Evolutionary conservation across 106 monocot species (phyloP).

Genomic region (Acorus calamus): DNA sequence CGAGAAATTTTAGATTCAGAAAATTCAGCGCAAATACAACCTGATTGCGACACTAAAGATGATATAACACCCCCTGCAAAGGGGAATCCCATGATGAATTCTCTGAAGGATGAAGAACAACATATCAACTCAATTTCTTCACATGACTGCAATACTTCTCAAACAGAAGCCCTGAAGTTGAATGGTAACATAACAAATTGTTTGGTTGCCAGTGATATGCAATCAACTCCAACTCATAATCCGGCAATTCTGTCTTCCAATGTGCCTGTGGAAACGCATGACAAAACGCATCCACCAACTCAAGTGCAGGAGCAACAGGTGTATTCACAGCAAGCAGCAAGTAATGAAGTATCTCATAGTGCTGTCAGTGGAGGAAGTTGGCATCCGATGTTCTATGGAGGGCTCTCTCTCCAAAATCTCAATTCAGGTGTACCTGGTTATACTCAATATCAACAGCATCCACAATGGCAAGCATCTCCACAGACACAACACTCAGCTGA

Average conservation of each 20-base stretch:
- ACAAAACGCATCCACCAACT: not conserved
- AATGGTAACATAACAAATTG: constrained; percentile 2
- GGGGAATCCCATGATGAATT: constrained; percentile 21
- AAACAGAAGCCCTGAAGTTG: constrained; percentile 3
- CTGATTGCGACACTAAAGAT: not conserved
- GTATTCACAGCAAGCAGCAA: constrained; percentile 8
- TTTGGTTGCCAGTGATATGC: not conserved
- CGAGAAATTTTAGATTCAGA: constrained; percentile 14
- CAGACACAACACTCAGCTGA: constrained; percentile 7
- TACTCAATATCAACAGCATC: constrained; percentile 24
- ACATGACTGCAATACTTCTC: constrained; percentile 8
- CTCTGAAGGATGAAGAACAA: constrained; percentile 4
- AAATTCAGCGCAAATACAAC: constrained; percentile 5
- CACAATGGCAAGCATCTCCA: constrained; percentile 20
- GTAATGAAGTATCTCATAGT: constrained; percentile 8
- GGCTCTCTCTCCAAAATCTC: not conserved
- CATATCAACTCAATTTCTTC: not conserved
- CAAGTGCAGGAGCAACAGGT: constrained; percentile 7
- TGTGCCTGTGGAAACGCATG: constrained; percentile 5
- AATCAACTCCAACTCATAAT: too few species aligned
- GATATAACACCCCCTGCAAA: constrained; percentile 10
- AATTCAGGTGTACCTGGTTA: constrained; percentile 2
- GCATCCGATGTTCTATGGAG: constrained; percentile 9
- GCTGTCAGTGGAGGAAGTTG: constrained; percentile 9
- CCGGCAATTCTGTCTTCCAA: not conserved